These are phyloP conservation scores for Orobanche coerulescens DNA, from an alignment of 257 asterid species.

Conservation along the genomic window DNA sequence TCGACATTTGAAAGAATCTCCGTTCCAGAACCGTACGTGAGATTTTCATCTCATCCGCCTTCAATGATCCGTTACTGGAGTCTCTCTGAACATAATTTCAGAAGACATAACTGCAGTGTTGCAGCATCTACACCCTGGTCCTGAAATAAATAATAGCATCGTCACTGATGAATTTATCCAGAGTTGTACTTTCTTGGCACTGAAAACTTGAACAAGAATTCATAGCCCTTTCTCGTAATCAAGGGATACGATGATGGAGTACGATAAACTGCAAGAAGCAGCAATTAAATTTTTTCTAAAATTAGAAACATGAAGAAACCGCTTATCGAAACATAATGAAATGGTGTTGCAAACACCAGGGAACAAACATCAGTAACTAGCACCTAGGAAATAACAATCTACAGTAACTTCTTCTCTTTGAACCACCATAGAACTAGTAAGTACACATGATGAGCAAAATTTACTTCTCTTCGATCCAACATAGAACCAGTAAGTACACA, in stretches of 20 bases:
- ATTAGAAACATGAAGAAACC: background rate
- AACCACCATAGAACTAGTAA: background rate
- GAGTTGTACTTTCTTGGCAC: background rate
- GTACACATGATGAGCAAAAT: background rate
- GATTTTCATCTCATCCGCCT: too few species aligned
- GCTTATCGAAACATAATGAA: background rate
- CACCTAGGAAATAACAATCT: background rate
- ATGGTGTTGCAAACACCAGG: background rate
- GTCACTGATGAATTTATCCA: background rate
- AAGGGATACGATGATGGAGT: background rate
- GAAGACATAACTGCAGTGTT: background rate
- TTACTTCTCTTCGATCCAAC: background rate
- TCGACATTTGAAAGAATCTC: too few species aligned
- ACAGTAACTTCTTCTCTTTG: background rate
- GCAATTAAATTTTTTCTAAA: background rate
- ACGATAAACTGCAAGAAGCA: background rate
- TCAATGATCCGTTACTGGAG: background rate
- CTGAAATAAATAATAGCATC: background rate
- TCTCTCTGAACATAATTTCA: slow-evolving; percentile 2
- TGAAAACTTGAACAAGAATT: background rate
- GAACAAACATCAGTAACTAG: background rate
- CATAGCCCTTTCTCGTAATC: background rate
- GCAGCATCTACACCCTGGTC: background rate
- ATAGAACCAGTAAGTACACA: background rate
- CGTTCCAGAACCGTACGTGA: too few species aligned